phyloP scores from a whole-genome alignment of 306 rosid species.

The Vigna trinervia region DNA sequence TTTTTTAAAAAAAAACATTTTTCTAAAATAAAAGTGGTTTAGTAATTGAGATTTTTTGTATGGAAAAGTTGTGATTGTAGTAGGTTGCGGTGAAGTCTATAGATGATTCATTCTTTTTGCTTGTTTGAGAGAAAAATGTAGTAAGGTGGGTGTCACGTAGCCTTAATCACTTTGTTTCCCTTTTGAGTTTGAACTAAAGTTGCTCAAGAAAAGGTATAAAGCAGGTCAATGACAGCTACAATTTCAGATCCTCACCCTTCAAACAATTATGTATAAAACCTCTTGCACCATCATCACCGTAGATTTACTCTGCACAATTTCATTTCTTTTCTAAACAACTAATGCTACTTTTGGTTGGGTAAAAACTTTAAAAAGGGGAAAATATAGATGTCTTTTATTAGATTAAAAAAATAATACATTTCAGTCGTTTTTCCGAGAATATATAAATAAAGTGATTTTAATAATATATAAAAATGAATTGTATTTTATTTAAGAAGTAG shows the following conservation, averaged over 20 bases:
- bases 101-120: not conserved
- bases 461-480: no score
- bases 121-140: not conserved
- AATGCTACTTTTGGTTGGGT: not conserved
- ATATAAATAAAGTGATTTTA: no score
- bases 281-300: not conserved
- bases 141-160: not conserved
- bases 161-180: slow-evolving; percentile 27
- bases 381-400: no score
- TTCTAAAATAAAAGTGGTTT: not conserved
- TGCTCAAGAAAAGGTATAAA: slow-evolving; percentile 37
- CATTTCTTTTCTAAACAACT: not conserved
- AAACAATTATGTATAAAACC: not conserved
- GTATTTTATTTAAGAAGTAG: no score
- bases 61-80: not conserved
- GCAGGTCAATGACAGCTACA: slow-evolving; percentile 39
- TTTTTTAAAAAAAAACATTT: no score
- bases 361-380: no score
- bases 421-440: no score
- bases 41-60: not conserved
- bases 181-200: slow-evolving; percentile 9
- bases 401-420: no score
- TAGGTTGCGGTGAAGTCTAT: not conserved
- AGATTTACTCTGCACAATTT: not conserved
- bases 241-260: not conserved